These are phyloP conservation scores for Coprinopsis sp. DNA, from an alignment of 768 basidiomycete genomes.

Conservation along the genomic window DNA sequence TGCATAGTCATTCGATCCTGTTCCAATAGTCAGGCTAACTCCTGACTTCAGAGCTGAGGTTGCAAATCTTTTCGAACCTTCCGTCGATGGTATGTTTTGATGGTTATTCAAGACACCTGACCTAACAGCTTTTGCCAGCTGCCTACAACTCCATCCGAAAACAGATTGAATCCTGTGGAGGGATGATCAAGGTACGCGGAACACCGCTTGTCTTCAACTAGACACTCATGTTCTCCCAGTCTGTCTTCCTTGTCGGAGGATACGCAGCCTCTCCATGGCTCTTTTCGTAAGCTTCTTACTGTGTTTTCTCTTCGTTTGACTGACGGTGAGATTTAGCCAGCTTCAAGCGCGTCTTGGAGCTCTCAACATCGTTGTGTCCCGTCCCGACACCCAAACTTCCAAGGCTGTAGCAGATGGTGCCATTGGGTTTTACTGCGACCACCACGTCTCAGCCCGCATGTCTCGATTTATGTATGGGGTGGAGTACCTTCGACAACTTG, in stretches of 20 bases:
- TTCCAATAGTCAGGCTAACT: neutral
- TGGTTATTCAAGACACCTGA: neutral
- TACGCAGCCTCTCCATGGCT: constrained; percentile 83
- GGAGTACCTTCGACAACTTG: constrained; percentile 67
- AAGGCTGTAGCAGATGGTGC: constrained; percentile 85
- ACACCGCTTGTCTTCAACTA: neutral
- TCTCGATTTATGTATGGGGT: constrained; percentile 82
- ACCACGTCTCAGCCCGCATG: constrained; percentile 77
- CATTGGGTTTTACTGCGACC: constrained; percentile 80
- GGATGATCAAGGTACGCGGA: constrained; percentile 51
- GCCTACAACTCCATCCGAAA: constrained; percentile 63
- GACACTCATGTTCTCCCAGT: constrained; percentile 33
- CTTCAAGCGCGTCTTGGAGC: constrained; percentile 63
- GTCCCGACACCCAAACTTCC: constrained; percentile 79
- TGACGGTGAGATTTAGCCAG: constrained; percentile 33
- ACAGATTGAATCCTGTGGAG: constrained; percentile 62
- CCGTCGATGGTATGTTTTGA: constrained; percentile 46
- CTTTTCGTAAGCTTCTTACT: constrained; percentile 36
- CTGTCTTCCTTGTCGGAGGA: constrained; percentile 80
- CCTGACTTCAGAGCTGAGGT: constrained; percentile 35
- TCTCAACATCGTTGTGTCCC: constrained; percentile 55
- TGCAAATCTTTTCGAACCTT: constrained; percentile 73
- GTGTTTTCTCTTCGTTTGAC: neutral
- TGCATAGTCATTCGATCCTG: constrained; percentile 12
- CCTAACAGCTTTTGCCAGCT: constrained; percentile 30